Evolutionary conservation across 2,329 filamentous ascomycete species (phyloP).

Genomic region (Dothiorella sarmentorum): DNA sequence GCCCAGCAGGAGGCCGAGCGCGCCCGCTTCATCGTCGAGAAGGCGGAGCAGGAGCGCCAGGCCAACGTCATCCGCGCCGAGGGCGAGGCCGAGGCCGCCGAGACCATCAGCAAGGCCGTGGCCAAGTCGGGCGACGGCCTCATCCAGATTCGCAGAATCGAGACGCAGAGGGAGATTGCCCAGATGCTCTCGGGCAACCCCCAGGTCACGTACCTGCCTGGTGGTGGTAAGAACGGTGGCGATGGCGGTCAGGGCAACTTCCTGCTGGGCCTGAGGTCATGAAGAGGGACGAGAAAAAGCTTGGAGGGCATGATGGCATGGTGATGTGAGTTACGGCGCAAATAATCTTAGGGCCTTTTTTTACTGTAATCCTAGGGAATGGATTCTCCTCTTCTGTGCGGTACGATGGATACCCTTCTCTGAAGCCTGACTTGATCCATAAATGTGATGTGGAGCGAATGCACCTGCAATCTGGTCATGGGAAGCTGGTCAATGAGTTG

Average conservation of each 20-base stretch:
- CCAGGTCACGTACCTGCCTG: slow-evolving; percentile 91
- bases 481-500: no score
- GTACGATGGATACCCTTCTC: slow-evolving; percentile 12
- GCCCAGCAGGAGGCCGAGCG: slow-evolving; percentile 98
- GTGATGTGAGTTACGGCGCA: slow-evolving; percentile 24
- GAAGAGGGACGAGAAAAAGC: not conserved
- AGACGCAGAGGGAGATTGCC: slow-evolving; percentile 94
- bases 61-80: slow-evolving; percentile 97
- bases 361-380: slow-evolving; percentile 33
- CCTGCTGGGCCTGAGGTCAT: slow-evolving; percentile 61
- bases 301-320: slow-evolving; percentile 22
- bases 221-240: slow-evolving; percentile 57
- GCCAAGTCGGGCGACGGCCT: slow-evolving; percentile 90
- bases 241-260: slow-evolving; percentile 60
- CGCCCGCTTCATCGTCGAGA: slow-evolving; percentile 96
- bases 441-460: not conserved
- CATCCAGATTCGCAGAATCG: slow-evolving; percentile 94
- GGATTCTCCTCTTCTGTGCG: slow-evolving; percentile 32
- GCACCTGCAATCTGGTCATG: not conserved
- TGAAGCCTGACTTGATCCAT: not conserved
- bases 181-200: slow-evolving; percentile 84
- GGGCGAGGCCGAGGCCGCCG: slow-evolving; percentile 94
- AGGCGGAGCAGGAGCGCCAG: slow-evolving; percentile 97
- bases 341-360: slow-evolving; percentile 17
- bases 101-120: slow-evolving; percentile 91